Evolutionary conservation across 805 yeast species (phyloP).

Genomic region (Maudiozyma pseudohumilis): DNA sequence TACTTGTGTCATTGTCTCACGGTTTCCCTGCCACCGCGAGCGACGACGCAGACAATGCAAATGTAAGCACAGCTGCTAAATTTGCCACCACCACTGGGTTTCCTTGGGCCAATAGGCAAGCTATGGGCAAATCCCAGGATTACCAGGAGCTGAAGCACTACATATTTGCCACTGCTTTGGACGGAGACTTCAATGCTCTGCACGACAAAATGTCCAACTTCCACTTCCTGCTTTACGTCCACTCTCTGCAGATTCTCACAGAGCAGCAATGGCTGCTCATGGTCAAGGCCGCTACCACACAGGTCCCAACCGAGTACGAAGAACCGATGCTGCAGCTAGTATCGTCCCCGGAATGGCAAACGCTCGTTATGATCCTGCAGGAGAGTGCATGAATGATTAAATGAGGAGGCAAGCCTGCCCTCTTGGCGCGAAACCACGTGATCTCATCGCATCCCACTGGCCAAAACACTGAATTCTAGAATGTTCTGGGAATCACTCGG

Average conservation of each 20-base stretch:
- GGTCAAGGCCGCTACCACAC: constrained; percentile 36
- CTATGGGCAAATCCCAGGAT: constrained; percentile 66
- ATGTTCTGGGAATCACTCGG: neutral
- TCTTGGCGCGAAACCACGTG: too few relatives aligned
- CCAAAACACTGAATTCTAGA: too few relatives aligned
- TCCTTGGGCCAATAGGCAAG: constrained; percentile 73
- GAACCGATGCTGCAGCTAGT: constrained; percentile 38
- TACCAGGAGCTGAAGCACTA: constrained; percentile 43
- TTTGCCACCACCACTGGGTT: constrained; percentile 42
- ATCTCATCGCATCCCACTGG: neutral
- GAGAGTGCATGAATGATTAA: constrained; percentile 21
- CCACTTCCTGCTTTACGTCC: constrained; percentile 58
- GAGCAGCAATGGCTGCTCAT: constrained; percentile 44
- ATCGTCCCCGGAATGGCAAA: constrained; percentile 68
- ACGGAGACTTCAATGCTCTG: constrained; percentile 27
- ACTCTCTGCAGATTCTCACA: constrained; percentile 47
- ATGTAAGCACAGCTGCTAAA: constrained; percentile 5
- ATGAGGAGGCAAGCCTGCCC: too few relatives aligned
- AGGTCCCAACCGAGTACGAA: constrained; percentile 28
- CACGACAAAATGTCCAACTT: constrained; percentile 50
- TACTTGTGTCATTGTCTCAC: constrained; percentile 79
- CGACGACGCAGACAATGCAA: neutral
- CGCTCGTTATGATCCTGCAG: constrained; percentile 48
- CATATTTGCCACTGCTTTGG: constrained; percentile 28
- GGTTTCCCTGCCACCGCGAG: constrained; percentile 66